phyloP scores from a whole-genome alignment of 257 asterid species.

The Solanum acaule region DNA sequence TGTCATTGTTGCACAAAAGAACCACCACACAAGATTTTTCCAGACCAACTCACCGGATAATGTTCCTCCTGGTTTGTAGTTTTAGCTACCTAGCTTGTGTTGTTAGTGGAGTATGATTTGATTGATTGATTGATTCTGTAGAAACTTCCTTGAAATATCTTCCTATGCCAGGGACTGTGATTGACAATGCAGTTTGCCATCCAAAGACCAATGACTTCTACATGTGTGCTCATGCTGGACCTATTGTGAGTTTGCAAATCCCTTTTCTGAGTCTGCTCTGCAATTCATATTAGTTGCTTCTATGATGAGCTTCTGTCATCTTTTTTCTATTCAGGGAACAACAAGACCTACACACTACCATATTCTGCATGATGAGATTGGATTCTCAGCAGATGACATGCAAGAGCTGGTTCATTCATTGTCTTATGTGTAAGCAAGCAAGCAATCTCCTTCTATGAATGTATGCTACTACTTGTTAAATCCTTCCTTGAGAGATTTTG shows the following conservation, averaged over 20 bases:
- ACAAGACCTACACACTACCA: slow-evolving; percentile 78
- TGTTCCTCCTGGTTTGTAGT: slow-evolving; percentile 53
- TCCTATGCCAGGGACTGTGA: slow-evolving; percentile 50
- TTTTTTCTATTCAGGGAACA: slow-evolving; percentile 43
- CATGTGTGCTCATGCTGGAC: slow-evolving; percentile 78
- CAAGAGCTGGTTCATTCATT: slow-evolving; percentile 65
- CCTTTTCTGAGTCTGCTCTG: not conserved
- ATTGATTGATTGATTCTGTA: not conserved
- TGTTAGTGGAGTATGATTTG: not conserved
- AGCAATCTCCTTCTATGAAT: not conserved
- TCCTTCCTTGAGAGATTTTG: not conserved
- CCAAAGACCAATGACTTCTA: slow-evolving; percentile 58
- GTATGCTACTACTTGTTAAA: not conserved
- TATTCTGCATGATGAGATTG: slow-evolving; percentile 54
- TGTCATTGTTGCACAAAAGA: slow-evolving; percentile 61
- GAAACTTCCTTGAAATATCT: not conserved
- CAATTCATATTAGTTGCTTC: not conserved
- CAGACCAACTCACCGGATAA: slow-evolving; percentile 33
- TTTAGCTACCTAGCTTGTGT: not conserved
- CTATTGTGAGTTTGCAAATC: slow-evolving; percentile 34
- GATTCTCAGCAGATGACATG: slow-evolving; percentile 57
- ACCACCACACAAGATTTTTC: slow-evolving; percentile 68
- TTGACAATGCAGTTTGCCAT: slow-evolving; percentile 56
- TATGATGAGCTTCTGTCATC: not conserved
- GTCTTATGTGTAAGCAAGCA: slow-evolving; percentile 68